These are phyloP conservation scores for Trichophyton mentagrophytes DNA, from an alignment of 2,329 filamentous ascomycete species.

Conservation along the genomic window DNA sequence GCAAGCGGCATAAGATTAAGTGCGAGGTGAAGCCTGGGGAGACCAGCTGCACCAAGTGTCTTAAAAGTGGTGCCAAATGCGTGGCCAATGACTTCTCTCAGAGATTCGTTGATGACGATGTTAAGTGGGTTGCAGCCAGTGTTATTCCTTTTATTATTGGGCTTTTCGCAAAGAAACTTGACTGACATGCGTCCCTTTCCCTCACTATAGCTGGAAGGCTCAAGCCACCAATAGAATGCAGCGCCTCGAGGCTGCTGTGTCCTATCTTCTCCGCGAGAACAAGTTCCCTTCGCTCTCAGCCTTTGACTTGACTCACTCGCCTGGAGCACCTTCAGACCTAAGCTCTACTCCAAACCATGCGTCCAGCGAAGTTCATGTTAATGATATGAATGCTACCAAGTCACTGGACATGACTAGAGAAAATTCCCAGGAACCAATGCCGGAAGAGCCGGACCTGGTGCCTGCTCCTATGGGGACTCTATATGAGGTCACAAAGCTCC, in stretches of 20 bases:
- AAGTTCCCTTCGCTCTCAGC: slow-evolving; percentile 29
- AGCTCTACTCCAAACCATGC: not conserved
- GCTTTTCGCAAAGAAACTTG: not conserved
- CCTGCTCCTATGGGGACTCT: slow-evolving; percentile 42
- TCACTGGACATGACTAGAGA: slow-evolving; percentile 35
- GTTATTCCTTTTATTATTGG: not conserved
- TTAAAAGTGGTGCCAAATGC: slow-evolving; percentile 39
- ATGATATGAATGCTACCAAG: not conserved
- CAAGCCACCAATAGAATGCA: slow-evolving; percentile 31
- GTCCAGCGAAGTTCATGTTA: not conserved
- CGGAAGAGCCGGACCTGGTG: slow-evolving; percentile 33
- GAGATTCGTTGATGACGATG: slow-evolving; percentile 43
- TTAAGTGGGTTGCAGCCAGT: slow-evolving; percentile 30
- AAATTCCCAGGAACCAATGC: slow-evolving; percentile 32
- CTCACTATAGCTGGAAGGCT: slow-evolving; percentile 32
- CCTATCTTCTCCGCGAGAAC: slow-evolving; percentile 33
- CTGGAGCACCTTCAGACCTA: slow-evolving; percentile 15
- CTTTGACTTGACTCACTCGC: not conserved
- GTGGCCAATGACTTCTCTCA: slow-evolving; percentile 45
- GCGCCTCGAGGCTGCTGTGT: slow-evolving; percentile 34
- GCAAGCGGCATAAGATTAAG: slow-evolving; percentile 44
- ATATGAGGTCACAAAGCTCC: slow-evolving; percentile 42
- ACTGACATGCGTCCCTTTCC: not conserved
- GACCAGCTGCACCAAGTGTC: slow-evolving; percentile 38
- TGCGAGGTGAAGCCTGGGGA: slow-evolving; percentile 39